These are phyloP conservation scores for Bipolaris cookei DNA, from an alignment of 2,329 filamentous ascomycete species.

Conservation along the genomic window DNA sequence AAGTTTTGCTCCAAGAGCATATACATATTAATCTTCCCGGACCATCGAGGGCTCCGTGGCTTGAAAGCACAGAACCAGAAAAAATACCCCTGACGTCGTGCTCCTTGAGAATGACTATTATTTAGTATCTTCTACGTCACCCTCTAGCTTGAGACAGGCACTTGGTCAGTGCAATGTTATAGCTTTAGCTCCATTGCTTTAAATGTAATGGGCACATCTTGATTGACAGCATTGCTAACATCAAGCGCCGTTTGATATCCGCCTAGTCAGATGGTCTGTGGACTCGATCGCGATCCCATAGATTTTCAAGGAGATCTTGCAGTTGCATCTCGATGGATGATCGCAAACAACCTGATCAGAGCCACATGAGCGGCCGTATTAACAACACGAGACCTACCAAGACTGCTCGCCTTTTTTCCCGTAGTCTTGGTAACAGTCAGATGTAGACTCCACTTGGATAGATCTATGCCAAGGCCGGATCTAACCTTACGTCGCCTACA, in stretches of 20 bases:
- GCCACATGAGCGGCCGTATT: neutral
- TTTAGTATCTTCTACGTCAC: neutral
- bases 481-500: conserved; percentile 1
- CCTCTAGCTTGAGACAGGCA: conserved; percentile 1
- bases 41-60: neutral
- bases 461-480: conserved; percentile 7
- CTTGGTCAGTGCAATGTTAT: conserved; percentile 9
- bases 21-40: neutral
- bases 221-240: conserved; percentile 10
- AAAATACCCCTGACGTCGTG: neutral
- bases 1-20: neutral
- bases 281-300: conserved; percentile 1
- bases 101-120: neutral
- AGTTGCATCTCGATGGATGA: neutral
- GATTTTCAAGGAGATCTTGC: neutral
- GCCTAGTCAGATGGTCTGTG: neutral
- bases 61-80: neutral
- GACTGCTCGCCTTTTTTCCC: neutral
- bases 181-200: conserved; percentile 5
- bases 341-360: conserved; percentile 6
- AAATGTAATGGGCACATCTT: conserved; percentile 26
- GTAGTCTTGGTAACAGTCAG: conserved; percentile 8
- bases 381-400: neutral
- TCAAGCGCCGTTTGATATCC: conserved; percentile 1
- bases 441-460: conserved; percentile 3